Base-by-base conservation (phyloP, 2,329 filamentous ascomycete genomes). In the Blumeria graminis region DNA sequence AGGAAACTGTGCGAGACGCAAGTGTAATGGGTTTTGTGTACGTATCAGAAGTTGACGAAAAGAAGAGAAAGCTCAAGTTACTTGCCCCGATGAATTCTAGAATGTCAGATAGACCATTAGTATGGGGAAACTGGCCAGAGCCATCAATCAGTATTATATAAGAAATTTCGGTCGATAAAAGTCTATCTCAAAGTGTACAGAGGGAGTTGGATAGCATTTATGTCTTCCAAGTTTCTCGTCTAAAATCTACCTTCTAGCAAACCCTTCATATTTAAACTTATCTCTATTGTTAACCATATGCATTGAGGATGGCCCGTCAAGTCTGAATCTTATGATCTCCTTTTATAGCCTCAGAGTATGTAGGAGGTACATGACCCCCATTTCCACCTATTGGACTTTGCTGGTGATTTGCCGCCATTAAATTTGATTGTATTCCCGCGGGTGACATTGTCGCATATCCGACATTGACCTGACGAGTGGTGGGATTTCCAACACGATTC, bases 1-100 rank as follows among this genome's bases (percentile, higher is more conserved):
- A 83, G 6, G 80, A 86, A 52, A 76, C 78, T 1, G 81, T 96
- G 48, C 77, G 86, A 11, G 83, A 89, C 62, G 81, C 88, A 7
- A 84, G 82, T 57, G 81, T 96, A 34, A 84, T 93, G 76, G 92
- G 92, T 0, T 98, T 94, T 65, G 76, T 95, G 34, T 95, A 94
- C 65, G 84, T 96, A 14, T 83, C 86, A 0, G 86, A 94, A 59
- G 86, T 96, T 3, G 89, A 98, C 65, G 84, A 86, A 65, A 82
- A 84, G 62, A 84, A 84, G 68, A 80, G 80, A 61, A 84, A 85
- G 67, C 74, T 95, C 35, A 84, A 86, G 65, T 73, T 96, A 18
- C 71, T 98, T 58, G 82, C 86, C 16, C 92, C 92, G 1, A 80
- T 94, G 59, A 85, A 84, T 55, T 88, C 88, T 1, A 76, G 84